Evolutionary conservation across 441 rosid species (phyloP).

Genomic region (Erodium texanum): DNA sequence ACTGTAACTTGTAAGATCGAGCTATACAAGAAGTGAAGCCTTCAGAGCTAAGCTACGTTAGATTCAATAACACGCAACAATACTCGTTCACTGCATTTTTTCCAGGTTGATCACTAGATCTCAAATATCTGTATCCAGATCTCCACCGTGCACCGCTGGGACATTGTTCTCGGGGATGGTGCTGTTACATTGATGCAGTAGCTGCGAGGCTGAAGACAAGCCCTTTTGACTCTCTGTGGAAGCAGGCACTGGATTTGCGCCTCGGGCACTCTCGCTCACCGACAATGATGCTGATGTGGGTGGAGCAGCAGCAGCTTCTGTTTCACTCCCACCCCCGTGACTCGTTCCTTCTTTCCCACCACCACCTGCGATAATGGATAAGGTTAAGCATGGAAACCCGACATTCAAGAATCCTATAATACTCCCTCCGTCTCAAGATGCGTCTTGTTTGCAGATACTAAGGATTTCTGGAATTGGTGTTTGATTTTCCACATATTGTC

Average conservation of each 20-base stretch:
- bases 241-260: slow-evolving; percentile 19
- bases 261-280: slow-evolving; percentile 23
- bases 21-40: background rate
- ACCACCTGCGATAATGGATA: slow-evolving; percentile 9
- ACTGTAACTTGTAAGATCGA: background rate
- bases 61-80: background rate
- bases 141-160: background rate
- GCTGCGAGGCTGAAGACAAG: slow-evolving; percentile 19
- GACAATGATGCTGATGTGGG: slow-evolving; percentile 23
- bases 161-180: slow-evolving; percentile 27
- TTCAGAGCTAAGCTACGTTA: background rate
- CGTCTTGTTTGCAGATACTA: too few relatives aligned
- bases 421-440: background rate
- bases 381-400: background rate
- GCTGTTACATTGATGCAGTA: slow-evolving; percentile 29
- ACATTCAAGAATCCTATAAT: background rate
- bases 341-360: slow-evolving; percentile 33
- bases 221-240: slow-evolving; percentile 28
- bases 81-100: background rate
- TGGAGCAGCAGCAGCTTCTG: slow-evolving; percentile 29
- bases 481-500: background rate
- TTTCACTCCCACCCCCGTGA: slow-evolving; percentile 40
- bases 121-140: background rate
- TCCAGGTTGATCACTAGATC: background rate
- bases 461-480: background rate